Percentiles rank a stretch among this genome's conserved stretches.
Evolutionary conservation across 2,329 filamentous ascomycete species (phyloP).

Genomic region (Scedosporium apiospermum): DNA sequence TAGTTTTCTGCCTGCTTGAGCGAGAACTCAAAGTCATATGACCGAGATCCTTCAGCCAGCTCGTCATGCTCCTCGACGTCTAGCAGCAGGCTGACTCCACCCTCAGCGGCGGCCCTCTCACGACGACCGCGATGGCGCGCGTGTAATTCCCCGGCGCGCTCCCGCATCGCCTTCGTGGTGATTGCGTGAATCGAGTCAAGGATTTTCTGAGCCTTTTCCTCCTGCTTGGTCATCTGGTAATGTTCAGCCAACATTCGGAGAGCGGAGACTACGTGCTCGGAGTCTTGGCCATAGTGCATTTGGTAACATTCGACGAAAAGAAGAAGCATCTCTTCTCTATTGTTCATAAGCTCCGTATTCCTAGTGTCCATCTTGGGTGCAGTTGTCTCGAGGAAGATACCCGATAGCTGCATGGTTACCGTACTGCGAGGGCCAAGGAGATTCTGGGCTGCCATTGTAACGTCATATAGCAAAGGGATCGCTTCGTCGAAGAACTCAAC

Average conservation of each 20-base stretch:
- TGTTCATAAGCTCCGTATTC: slow-evolving; percentile 17
- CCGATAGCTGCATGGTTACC: slow-evolving; percentile 11
- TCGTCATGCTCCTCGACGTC: slow-evolving; percentile 29
- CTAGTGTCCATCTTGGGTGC: background rate
- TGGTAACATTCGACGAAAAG: slow-evolving; percentile 11
- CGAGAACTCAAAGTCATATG: slow-evolving; percentile 8
- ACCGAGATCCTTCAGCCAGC: slow-evolving; percentile 18
- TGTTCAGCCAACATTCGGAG: slow-evolving; percentile 9
- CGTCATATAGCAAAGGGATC: slow-evolving; percentile 11
- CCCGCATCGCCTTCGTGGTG: slow-evolving; percentile 13
- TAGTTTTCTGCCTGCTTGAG: slow-evolving; percentile 24
- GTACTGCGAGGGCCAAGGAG: slow-evolving; percentile 6
- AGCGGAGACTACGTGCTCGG: slow-evolving; percentile 8
- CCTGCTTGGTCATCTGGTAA: slow-evolving; percentile 8
- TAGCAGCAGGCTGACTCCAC: slow-evolving; percentile 22
- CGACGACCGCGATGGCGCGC: slow-evolving; percentile 19
- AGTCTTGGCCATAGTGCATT: slow-evolving; percentile 10
- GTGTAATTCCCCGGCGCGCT: slow-evolving; percentile 16
- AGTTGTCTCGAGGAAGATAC: slow-evolving; percentile 11
- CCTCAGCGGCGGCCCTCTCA: slow-evolving; percentile 10
- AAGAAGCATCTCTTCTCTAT: slow-evolving; percentile 8
- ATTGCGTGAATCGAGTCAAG: slow-evolving; percentile 12
- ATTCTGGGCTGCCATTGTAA: slow-evolving; percentile 7
- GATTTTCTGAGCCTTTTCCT: slow-evolving; percentile 10
- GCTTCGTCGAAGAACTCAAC: slow-evolving; percentile 9